Conservation (phyloP, 164 flowering plant genomes). For the Sedum album region DNA sequence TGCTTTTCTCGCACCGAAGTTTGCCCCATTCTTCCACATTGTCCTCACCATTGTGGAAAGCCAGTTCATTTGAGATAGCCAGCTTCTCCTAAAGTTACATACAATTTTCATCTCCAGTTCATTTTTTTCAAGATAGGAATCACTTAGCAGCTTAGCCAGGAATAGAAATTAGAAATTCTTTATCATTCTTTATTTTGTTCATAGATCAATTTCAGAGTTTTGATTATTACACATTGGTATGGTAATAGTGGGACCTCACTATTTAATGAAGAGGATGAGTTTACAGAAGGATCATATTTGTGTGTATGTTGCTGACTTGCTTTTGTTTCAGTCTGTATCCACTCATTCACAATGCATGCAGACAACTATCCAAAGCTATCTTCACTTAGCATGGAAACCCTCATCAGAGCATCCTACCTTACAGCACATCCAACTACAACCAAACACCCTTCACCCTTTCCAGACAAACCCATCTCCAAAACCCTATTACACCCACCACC, state of each 20-base stretch:
- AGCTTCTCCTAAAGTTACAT: neutral
- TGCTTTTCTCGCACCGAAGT: constrained; percentile 6
- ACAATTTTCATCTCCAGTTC: neutral
- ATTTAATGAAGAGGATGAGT: neutral
- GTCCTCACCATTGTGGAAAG: constrained; percentile 14
- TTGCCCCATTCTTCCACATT: constrained; percentile 9
- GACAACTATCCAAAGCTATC: neutral
- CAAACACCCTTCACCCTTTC: neutral
- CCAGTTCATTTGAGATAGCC: neutral
- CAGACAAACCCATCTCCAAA: constrained; percentile 6
- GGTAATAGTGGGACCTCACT: neutral
- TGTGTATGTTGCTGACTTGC: neutral
- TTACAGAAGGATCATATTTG: neutral
- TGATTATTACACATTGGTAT: neutral
- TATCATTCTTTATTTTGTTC: constrained; percentile 14
- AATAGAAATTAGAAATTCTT: constrained; percentile 19
- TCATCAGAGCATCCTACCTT: constrained; percentile 4
- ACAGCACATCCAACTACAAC: neutral
- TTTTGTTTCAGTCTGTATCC: neutral
- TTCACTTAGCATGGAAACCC: constrained; percentile 1
- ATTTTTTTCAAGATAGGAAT: constrained; percentile 25
- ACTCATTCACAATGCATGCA: constrained; percentile 3
- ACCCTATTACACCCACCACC: neutral
- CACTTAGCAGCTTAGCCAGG: constrained; percentile 5
- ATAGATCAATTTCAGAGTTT: too few species aligned